Evolutionary conservation across 116 monocot species (phyloP).

Genomic region (Zostera marina): DNA sequence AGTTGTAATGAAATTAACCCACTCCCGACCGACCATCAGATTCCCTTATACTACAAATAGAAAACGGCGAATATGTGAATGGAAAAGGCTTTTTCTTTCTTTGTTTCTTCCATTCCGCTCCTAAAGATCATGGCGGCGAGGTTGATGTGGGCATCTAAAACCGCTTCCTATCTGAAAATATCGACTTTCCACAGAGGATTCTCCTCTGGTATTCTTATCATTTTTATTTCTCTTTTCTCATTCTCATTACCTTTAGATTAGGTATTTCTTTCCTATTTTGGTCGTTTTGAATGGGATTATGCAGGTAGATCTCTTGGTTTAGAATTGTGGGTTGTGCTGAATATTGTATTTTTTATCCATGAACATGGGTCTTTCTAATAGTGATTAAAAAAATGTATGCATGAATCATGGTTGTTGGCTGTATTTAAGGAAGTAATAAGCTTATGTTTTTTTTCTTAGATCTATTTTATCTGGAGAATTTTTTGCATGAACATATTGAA

Average conservation of each 20-base stretch:
- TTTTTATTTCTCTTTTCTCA: background rate
- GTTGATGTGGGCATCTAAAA: slow-evolving; percentile 23
- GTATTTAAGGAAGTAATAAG: too few relatives aligned
- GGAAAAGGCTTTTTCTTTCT: background rate
- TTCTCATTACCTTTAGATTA: background rate
- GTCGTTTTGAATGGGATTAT: background rate
- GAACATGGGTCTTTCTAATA: background rate
- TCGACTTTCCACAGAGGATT: slow-evolving; percentile 25
- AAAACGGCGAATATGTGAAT: background rate
- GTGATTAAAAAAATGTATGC: background rate
- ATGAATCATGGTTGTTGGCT: background rate
- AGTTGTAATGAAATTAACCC: background rate
- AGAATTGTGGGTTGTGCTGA: background rate
- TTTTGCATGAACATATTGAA: too few relatives aligned
- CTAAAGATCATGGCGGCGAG: slow-evolving; percentile 19
- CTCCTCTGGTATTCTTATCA: slow-evolving; percentile 13
- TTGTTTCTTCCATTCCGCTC: background rate
- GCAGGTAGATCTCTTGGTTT: background rate
- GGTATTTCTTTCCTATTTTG: background rate
- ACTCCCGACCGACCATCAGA: background rate
- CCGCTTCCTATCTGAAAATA: slow-evolving; percentile 22
- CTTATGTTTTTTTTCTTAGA: too few relatives aligned
- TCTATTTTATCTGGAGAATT: too few relatives aligned
- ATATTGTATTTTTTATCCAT: background rate
- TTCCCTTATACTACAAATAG: background rate